These are phyloP conservation scores for Rosa multiflora DNA, from an alignment of 306 rosid species.

Conservation along the genomic window DNA sequence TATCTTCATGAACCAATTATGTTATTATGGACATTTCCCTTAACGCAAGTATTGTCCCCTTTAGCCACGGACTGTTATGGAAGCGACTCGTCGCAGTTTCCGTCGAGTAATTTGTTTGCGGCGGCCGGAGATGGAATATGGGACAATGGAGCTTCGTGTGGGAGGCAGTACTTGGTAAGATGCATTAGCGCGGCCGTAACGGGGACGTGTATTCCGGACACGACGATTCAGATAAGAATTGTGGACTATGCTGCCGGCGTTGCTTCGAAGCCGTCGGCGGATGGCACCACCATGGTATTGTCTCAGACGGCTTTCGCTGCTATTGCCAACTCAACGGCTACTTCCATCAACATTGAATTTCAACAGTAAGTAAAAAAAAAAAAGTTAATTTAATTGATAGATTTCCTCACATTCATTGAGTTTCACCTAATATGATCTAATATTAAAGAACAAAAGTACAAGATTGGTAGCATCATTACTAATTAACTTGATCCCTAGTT, in stretches of 20 bases:
- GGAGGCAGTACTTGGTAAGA: slow-evolving; percentile 73
- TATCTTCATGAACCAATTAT: not conserved
- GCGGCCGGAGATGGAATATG: slow-evolving; percentile 81
- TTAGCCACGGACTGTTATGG: slow-evolving; percentile 70
- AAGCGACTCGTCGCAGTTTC: slow-evolving; percentile 51
- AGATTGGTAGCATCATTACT: too few species aligned
- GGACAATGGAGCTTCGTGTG: slow-evolving; percentile 92
- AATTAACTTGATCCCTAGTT: too few species aligned
- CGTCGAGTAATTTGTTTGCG: slow-evolving; percentile 68
- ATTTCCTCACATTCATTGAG: not conserved
- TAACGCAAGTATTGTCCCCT: not conserved
- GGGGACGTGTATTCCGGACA: slow-evolving; percentile 46
- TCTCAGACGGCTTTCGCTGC: slow-evolving; percentile 55
- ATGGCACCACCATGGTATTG: slow-evolving; percentile 47
- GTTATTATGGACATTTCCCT: not conserved
- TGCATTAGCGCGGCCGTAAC: slow-evolving; percentile 68
- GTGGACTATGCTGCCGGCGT: slow-evolving; percentile 34
- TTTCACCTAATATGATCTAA: not conserved
- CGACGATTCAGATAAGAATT: slow-evolving; percentile 59
- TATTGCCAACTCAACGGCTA: slow-evolving; percentile 43
- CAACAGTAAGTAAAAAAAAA: slow-evolving; percentile 45
- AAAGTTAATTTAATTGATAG: not conserved
- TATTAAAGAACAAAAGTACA: too few species aligned
- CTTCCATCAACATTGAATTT: slow-evolving; percentile 57
- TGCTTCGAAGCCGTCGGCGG: slow-evolving; percentile 18